Conservation (phyloP, 441 rosid genomes). For the Corymbia calophylla region DNA sequence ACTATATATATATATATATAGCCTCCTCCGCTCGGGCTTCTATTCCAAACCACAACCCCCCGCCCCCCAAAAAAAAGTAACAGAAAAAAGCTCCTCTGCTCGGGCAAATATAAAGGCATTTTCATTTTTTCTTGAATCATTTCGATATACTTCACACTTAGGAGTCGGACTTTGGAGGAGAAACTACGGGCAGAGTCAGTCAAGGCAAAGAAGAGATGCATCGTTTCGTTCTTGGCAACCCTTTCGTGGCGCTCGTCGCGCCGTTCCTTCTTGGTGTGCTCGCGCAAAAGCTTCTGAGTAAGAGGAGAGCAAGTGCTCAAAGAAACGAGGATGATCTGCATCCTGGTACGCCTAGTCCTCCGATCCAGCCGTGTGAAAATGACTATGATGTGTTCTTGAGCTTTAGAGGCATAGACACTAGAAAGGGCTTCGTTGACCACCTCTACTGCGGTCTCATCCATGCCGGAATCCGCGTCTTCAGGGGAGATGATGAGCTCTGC, state of each 20-base stretch:
- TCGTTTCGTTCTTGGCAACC: neutral
- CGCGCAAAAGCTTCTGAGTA: neutral
- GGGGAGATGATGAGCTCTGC: neutral
- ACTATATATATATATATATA: no score
- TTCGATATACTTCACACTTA: neutral
- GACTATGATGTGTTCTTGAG: slow-evolving; percentile 1
- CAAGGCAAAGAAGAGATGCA: neutral
- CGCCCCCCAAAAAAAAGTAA: no score
- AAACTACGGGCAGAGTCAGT: neutral
- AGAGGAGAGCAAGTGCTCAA: neutral
- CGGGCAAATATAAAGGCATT: neutral
- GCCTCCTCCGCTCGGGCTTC: neutral
- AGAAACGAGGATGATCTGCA: neutral
- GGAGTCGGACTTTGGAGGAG: neutral
- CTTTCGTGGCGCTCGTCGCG: neutral
- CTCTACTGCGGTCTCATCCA: neutral
- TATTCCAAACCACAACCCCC: rapidly evolving
- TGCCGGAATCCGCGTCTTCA: neutral
- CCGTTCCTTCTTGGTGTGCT: neutral
- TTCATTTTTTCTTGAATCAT: rapidly evolving
- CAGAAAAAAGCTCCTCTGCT: neutral
- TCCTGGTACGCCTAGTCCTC: neutral
- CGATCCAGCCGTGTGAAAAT: neutral
- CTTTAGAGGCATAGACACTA: neutral
- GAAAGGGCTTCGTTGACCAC: neutral